Conservation (phyloP, 768 basidiomycete genomes). For the Mycena leptocephala region DNA sequence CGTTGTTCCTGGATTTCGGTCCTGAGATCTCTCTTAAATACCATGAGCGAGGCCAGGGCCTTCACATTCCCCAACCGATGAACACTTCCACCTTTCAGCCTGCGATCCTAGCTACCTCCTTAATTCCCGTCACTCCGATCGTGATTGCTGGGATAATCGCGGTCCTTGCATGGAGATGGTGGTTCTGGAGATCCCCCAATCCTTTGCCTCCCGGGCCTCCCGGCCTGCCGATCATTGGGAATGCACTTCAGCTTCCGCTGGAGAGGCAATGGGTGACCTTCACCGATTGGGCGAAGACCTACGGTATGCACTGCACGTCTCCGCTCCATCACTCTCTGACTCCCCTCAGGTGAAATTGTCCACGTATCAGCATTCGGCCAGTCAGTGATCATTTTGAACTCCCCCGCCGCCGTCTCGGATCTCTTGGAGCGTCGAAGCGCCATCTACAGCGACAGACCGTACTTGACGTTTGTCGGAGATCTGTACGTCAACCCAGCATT, state of each 20-base stretch:
- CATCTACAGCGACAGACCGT: constrained; percentile 3
- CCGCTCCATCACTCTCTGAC: background rate
- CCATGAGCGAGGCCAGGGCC: too few relatives aligned
- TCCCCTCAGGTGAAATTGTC: constrained; percentile 10
- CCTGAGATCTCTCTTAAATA: too few relatives aligned
- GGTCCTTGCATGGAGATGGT: background rate
- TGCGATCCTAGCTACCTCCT: too few relatives aligned
- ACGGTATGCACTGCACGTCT: background rate
- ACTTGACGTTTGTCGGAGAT: background rate
- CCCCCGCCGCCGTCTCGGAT: background rate
- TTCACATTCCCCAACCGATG: too few relatives aligned
- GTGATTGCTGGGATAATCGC: background rate
- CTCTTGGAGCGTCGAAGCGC: constrained; percentile 11
- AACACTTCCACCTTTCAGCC: too few relatives aligned
- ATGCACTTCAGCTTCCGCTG: background rate
- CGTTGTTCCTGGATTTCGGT: too few relatives aligned
- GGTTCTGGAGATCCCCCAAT: background rate
- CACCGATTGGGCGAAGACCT: background rate
- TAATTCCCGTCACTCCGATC: too few relatives aligned
- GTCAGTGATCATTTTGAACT: constrained; percentile 12
- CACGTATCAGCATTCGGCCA: constrained; percentile 6
- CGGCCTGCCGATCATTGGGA: background rate
- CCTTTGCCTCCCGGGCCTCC: background rate
- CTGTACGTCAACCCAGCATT: background rate
- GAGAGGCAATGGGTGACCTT: background rate